These are phyloP conservation scores for Amauroascus niger DNA, from an alignment of 2,329 filamentous ascomycete species.

Conservation along the genomic window DNA sequence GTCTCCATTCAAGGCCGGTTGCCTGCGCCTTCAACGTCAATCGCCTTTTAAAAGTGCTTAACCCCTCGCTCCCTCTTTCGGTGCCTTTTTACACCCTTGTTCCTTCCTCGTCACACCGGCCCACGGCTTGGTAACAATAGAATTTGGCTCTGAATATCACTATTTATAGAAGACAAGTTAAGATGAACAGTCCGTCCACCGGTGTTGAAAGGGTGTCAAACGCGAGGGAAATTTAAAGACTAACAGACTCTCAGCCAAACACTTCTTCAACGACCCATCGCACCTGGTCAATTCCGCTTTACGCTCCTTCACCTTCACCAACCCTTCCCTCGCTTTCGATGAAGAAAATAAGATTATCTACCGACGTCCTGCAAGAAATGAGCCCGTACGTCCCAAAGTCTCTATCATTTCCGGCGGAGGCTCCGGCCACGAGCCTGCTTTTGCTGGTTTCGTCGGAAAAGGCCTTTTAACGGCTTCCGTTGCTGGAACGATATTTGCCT, in stretches of 20 bases:
- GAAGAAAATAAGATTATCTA: slow-evolving; percentile 74
- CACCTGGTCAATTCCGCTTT: slow-evolving; percentile 70
- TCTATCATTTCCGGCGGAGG: slow-evolving; percentile 82
- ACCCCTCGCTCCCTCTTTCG: background rate
- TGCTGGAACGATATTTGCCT: slow-evolving; percentile 79
- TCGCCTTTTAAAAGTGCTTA: background rate
- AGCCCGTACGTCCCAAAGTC: slow-evolving; percentile 50
- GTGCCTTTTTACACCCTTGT: background rate
- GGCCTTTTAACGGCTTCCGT: slow-evolving; percentile 74
- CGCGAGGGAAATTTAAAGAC: background rate
- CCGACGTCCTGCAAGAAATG: slow-evolving; percentile 48
- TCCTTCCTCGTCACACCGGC: background rate
- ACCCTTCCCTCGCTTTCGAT: slow-evolving; percentile 74
- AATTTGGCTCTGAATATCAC: background rate
- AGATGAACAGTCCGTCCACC: slow-evolving; percentile 30
- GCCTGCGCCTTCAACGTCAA: background rate
- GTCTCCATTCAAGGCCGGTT: no score
- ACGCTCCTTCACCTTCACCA: slow-evolving; percentile 66
- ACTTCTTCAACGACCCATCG: slow-evolving; percentile 79
- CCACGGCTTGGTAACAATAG: background rate
- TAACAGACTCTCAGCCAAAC: slow-evolving; percentile 46
- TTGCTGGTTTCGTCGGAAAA: slow-evolving; percentile 72
- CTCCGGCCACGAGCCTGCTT: slow-evolving; percentile 81
- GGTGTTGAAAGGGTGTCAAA: background rate
- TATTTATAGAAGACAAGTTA: slow-evolving; percentile 6